phyloP scores from a whole-genome alignment of 2,329 filamentous ascomycete genomes.

The Penicillium sp. region DNA sequence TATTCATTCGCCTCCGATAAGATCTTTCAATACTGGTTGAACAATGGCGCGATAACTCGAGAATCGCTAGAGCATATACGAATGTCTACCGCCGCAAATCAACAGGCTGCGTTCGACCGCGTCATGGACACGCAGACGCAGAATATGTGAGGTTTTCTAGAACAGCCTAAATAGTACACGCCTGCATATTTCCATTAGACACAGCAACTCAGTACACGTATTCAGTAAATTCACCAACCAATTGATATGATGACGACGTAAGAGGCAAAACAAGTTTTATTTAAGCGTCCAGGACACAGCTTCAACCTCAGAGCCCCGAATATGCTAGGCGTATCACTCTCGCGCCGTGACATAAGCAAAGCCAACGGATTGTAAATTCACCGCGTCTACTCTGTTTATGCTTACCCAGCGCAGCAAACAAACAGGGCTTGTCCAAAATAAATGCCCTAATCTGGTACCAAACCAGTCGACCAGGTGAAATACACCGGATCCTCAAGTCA shows the following conservation, averaged over 20 bases:
- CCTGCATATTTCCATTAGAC: constrained; percentile 12
- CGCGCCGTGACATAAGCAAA: constrained; percentile 13
- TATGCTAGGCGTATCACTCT: constrained; percentile 2
- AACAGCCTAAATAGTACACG: constrained; percentile 12
- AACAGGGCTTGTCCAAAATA: constrained; percentile 13
- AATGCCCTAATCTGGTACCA: constrained; percentile 9
- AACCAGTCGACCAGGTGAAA: constrained; percentile 12
- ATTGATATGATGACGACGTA: constrained; percentile 9
- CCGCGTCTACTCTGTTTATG: constrained; percentile 8
- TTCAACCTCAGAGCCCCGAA: constrained; percentile 8
- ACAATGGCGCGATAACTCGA: too few relatives aligned
- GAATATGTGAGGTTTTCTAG: constrained; percentile 6
- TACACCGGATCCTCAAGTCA: constrained; percentile 7
- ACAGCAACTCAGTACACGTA: constrained; percentile 8
- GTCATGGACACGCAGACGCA: too few relatives aligned
- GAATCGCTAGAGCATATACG: too few relatives aligned
- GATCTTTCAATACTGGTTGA: too few relatives aligned
- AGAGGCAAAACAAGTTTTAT: constrained; percentile 9
- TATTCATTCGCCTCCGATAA: too few relatives aligned
- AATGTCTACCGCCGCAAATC: too few relatives aligned
- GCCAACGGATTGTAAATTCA: constrained; percentile 12
- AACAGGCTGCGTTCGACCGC: too few relatives aligned
- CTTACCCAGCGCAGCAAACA: constrained; percentile 8
- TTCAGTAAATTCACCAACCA: constrained; percentile 8
- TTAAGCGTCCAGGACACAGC: constrained; percentile 16